A percentile compares a stretch with the other conserved stretches of the same genome.
Evolutionary conservation across 2,329 filamentous ascomycete genomes (phyloP).

Genomic region (Aspergillus fumigatiaffinis): DNA sequence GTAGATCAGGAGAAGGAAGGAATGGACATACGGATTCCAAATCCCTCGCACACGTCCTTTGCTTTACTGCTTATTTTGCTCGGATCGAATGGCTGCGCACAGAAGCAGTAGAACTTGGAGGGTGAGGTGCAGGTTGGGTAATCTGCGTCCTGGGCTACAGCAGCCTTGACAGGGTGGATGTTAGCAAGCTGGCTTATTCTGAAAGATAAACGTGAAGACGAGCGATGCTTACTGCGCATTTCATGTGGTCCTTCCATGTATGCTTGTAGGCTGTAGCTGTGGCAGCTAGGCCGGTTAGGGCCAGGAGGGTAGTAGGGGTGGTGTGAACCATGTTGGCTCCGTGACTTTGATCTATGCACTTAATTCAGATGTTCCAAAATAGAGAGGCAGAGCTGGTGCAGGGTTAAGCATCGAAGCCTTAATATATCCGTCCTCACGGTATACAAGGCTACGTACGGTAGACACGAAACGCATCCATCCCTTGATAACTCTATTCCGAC

Average conservation of each 20-base stretch:
- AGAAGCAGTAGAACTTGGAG: slow-evolving; percentile 14
- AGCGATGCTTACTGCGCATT: background rate
- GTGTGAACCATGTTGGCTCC: background rate
- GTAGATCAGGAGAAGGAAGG: no score
- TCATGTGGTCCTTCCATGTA: background rate
- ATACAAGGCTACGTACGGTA: background rate
- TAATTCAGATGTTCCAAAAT: no score
- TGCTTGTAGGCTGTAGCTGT: background rate
- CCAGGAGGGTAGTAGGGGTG: background rate
- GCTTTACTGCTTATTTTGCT: background rate
- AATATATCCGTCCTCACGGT: background rate
- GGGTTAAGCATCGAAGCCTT: background rate
- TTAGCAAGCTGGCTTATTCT: background rate
- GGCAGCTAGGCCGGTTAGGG: background rate
- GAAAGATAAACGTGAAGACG: no score
- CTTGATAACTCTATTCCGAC: background rate
- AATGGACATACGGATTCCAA: slow-evolving; percentile 8
- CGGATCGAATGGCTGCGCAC: slow-evolving; percentile 1
- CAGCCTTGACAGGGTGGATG: background rate
- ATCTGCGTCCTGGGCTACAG: slow-evolving; percentile 3
- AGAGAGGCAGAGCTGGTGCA: background rate
- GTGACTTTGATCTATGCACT: background rate
- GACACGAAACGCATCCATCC: background rate
- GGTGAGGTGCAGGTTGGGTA: slow-evolving; percentile 6
- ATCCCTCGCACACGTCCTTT: slow-evolving; percentile 3